Percentiles rank a stretch among this genome's conserved stretches.
Conservation (phyloP, 2,329 filamentous ascomycete species). For the Acrocalymma vagum region DNA sequence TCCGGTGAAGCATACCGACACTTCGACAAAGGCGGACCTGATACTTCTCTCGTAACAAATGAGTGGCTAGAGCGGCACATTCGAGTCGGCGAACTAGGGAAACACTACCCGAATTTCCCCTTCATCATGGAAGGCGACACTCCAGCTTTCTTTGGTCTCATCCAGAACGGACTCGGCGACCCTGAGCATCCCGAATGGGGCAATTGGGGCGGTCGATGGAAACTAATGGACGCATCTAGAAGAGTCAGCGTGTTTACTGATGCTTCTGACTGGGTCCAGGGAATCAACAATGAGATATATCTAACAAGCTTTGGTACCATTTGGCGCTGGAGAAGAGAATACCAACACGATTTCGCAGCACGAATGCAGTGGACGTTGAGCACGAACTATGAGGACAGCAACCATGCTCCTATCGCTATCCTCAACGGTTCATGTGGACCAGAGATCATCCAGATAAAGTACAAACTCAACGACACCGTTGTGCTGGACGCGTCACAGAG, state of each 20-base stretch:
- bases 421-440: conserved; percentile 19
- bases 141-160: conserved; percentile 51
- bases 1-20: conserved; percentile 50
- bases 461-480: conserved; percentile 12
- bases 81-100: conserved; percentile 55
- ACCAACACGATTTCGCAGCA: conserved; percentile 54
- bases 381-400: conserved; percentile 20
- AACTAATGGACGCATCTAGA: conserved; percentile 21
- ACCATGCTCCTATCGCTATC: conserved; percentile 23
- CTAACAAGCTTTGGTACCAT: conserved; percentile 44
- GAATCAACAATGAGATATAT: conserved; percentile 39
- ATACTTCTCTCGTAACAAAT: conserved; percentile 51
- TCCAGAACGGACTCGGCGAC: conserved; percentile 53
- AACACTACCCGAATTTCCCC: conserved; percentile 53
- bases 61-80: conserved; percentile 59
- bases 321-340: conserved; percentile 54
- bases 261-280: conserved; percentile 44
- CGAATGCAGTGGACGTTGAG: conserved; percentile 49
- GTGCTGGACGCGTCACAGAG: conserved; percentile 18
- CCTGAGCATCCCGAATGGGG: conserved; percentile 52
- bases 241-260: conserved; percentile 38
- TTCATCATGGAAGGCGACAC: conserved; percentile 60
- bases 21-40: conserved; percentile 52
- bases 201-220: conserved; percentile 55
- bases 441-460: conserved; percentile 8